Evolutionary conservation across 1,139 yeast genomes (phyloP), one percentile per base, ranked within the genome.

Genomic region (Candida sp.): DNA sequence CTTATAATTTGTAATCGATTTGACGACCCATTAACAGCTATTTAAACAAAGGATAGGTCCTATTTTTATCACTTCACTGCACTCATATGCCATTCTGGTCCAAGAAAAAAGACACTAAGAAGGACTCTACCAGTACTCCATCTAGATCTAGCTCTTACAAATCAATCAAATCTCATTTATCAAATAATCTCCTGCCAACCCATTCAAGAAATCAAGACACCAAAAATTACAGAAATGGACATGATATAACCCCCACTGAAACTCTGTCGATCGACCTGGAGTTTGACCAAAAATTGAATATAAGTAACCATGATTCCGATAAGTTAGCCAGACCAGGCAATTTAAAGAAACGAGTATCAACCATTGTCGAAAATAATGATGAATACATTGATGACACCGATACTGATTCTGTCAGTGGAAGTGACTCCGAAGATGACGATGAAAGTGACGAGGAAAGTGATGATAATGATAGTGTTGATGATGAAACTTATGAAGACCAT

Each of bases 401-500:
- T 15, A 25, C 39, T 15, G 34, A 25, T 19, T 25, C 33, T 4
- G 39, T 30, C 6, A 37, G 39, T 11, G 39, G 30, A 5, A 21
- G 21, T 5, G 39, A 37, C 21, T n/a, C 22, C 15, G 25, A 37
- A 6, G 38, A 35, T 6, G 29, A 35, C 4, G 25, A 25, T 25
- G 29, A 35, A 8, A 11, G 22, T 25, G 30, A 11, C 4, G 30
- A 22, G 5, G 27, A 22, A 12, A 25, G 38, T n/a, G 33, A 36
- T 12, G 29, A 35, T 27, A 45, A 43, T 30, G 62, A 59, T 35
- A 60, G 57, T 15, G 62, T 53, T 21, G 58, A 58, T 6, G 64
- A 58, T 19, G 63, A 59, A 35, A 57, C 56, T 15, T 47, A 46
- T n/a, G 52, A 52, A 25, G 41, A 49, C 30, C 74, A 68, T 44